Evolutionary conservation across 768 basidiomycete species (phyloP).

Genomic region (Pluteus cervinus): DNA sequence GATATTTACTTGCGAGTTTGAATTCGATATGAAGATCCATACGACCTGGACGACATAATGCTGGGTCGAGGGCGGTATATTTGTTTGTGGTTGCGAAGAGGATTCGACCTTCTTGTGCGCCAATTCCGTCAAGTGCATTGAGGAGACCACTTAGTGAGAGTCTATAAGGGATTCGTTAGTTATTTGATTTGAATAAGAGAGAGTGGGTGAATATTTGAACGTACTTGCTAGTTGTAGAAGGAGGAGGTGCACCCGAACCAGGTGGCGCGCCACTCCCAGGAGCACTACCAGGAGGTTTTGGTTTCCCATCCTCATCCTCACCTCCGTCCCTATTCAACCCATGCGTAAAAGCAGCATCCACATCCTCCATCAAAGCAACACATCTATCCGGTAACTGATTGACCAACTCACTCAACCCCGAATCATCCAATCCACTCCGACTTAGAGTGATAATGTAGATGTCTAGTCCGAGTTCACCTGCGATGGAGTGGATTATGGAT

Average conservation of each 20-base stretch:
- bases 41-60: slow-evolving; percentile 60
- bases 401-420: slow-evolving; percentile 49
- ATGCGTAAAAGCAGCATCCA: slow-evolving; percentile 56
- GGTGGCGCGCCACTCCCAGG: slow-evolving; percentile 5
- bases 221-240: no score
- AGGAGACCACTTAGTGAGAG: slow-evolving; percentile 62
- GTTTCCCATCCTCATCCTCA: slow-evolving; percentile 11
- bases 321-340: slow-evolving; percentile 24
- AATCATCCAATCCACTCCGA: slow-evolving; percentile 57
- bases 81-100: slow-evolving; percentile 72
- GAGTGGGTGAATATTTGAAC: no score
- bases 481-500: slow-evolving; percentile 67
- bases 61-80: slow-evolving; percentile 52
- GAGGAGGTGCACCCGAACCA: no score
- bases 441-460: slow-evolving; percentile 71
- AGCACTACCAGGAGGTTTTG: no score
- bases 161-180: slow-evolving; percentile 24
- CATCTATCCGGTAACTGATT: slow-evolving; percentile 48
- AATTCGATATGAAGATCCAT: slow-evolving; percentile 68
- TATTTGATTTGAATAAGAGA: no score
- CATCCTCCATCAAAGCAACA: slow-evolving; percentile 68
- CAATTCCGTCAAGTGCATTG: slow-evolving; percentile 64
- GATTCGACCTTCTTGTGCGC: slow-evolving; percentile 63
- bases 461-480: slow-evolving; percentile 71
- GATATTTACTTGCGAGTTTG: slow-evolving; percentile 50